Evolutionary conservation across 306 rosid species (phyloP), one percentile per base, ranked within the genome.

Genomic region (Amphicarpaea edgeworthii): DNA sequence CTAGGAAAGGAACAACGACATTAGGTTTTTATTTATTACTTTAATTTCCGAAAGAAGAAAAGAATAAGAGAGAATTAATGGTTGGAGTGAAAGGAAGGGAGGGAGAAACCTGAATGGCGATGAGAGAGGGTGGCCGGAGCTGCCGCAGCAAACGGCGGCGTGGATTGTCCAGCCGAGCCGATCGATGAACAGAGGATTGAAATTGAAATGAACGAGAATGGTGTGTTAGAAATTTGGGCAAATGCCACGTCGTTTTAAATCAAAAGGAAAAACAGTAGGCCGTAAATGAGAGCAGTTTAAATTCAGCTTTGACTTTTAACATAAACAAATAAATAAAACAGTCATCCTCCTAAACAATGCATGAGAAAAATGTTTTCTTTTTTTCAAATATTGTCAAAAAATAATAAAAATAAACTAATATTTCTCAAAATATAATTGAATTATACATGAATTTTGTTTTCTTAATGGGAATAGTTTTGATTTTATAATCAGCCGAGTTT

Each of bases 91-190:
- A 43, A n/a, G 49, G 8, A 12, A 23, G 3, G 55, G 64, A 76
- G 14, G n/a, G n/a, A 72, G 68, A 53, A 70, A 84, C 84, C 87
- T 51, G 72, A 75, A 75, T 51, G 83, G 55, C 12, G 42, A 26
- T 40, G 79, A 60, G 49, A 67, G 40, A 67, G 40, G 70, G 84
- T 67, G 71, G 82, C 61, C 68, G 76, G 77, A 70, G 82, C 70
- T 61, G 79, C 81, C 65, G 80, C 61, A 47, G 54, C 37, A 5
- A 66, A 55, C 17, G 78, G 68, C 83, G 61, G 83, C 78, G 50
- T 12, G 20, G 74, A 51, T 21, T 74, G 66, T 59, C 60, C 53
- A 78, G 83, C 83, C 78, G 66, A 63, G 78, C 32, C 58, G 82
- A 80, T 80, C 54, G 79, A 65, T 43, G 70, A 40, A 73, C 60